These are phyloP conservation scores for Nothophoma quercina DNA, from an alignment of 2,329 filamentous ascomycete genomes.

Conservation along the genomic window DNA sequence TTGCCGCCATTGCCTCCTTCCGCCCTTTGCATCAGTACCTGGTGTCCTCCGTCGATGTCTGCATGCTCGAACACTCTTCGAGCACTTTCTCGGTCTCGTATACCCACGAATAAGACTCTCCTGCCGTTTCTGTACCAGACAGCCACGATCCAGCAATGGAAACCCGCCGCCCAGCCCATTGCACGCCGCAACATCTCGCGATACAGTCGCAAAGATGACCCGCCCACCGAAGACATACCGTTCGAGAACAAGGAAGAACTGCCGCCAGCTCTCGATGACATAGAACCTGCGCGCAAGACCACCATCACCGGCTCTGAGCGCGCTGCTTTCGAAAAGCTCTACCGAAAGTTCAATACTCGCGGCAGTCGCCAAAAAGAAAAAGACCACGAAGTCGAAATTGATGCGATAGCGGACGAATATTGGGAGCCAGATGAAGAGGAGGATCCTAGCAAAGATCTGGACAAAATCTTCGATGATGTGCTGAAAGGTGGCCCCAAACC, in stretches of 20 bases:
- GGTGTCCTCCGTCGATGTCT: slow-evolving; percentile 36
- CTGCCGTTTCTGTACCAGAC: slow-evolving; percentile 78
- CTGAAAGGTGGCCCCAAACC: slow-evolving; percentile 24
- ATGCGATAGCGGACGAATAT: slow-evolving; percentile 43
- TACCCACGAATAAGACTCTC: slow-evolving; percentile 52
- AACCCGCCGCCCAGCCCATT: slow-evolving; percentile 24
- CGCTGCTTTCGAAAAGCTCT: slow-evolving; percentile 46
- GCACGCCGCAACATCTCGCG: slow-evolving; percentile 33
- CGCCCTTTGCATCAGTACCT: not conserved
- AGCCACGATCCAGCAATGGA: slow-evolving; percentile 62
- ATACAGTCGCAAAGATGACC: slow-evolving; percentile 48
- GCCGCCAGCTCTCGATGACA: slow-evolving; percentile 27
- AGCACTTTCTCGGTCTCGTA: slow-evolving; percentile 42
- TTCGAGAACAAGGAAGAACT: slow-evolving; percentile 51
- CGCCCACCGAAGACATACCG: slow-evolving; percentile 57
- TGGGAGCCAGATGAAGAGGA: slow-evolving; percentile 41
- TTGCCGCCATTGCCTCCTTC: not conserved
- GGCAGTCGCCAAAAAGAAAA: slow-evolving; percentile 26
- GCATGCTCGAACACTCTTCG: slow-evolving; percentile 39
- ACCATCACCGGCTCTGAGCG: slow-evolving; percentile 49
- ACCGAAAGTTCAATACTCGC: slow-evolving; percentile 36
- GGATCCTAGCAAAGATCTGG: slow-evolving; percentile 22
- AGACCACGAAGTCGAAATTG: slow-evolving; percentile 25
- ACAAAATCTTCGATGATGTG: slow-evolving; percentile 43
- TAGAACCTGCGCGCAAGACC: slow-evolving; percentile 32